These are phyloP conservation scores for Cystobasidium onofrii DNA, from an alignment of 768 basidiomycete species.

Conservation along the genomic window DNA sequence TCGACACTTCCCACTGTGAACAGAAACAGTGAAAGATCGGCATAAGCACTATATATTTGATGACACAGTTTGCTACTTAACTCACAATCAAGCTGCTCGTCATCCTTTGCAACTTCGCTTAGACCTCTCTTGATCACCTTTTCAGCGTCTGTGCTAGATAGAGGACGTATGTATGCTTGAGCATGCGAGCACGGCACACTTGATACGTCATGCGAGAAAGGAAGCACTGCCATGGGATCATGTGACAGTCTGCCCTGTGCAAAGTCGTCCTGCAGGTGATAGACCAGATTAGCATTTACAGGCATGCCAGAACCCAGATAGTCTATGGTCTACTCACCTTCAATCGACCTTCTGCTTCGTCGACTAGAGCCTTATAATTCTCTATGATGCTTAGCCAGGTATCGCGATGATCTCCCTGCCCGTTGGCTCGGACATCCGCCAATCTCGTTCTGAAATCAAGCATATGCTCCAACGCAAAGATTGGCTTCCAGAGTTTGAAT, in stretches of 20 bases:
- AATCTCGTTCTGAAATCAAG: conserved; percentile 66
- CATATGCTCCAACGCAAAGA: conserved; percentile 53
- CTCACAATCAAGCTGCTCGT: conserved; percentile 6
- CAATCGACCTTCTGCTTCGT: conserved; percentile 58
- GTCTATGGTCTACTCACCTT: conserved; percentile 47
- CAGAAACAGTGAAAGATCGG: too few species aligned
- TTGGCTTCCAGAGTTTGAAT: conserved; percentile 82
- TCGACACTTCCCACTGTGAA: background rate
- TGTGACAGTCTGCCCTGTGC: conserved; percentile 12
- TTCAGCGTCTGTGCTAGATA: background rate
- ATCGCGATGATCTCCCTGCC: conserved; percentile 12
- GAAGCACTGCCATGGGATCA: conserved; percentile 8
- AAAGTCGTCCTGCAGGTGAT: conserved; percentile 3
- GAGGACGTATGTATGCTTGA: conserved; percentile 59
- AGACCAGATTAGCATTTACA: background rate
- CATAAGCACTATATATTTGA: too few species aligned
- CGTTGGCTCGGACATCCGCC: conserved; percentile 47
- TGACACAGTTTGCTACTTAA: too few species aligned
- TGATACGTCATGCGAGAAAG: conserved; percentile 4
- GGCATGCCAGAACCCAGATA: background rate
- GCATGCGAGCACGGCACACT: conserved; percentile 61
- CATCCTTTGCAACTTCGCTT: background rate
- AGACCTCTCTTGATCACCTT: background rate
- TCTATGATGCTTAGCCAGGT: conserved; percentile 45
- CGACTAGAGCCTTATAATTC: conserved; percentile 54